Percentiles rank a stretch among this genome's conserved stretches.
Conservation (phyloP, 805 yeast genomes). For the Torulaspora microellipsoides region DNA sequence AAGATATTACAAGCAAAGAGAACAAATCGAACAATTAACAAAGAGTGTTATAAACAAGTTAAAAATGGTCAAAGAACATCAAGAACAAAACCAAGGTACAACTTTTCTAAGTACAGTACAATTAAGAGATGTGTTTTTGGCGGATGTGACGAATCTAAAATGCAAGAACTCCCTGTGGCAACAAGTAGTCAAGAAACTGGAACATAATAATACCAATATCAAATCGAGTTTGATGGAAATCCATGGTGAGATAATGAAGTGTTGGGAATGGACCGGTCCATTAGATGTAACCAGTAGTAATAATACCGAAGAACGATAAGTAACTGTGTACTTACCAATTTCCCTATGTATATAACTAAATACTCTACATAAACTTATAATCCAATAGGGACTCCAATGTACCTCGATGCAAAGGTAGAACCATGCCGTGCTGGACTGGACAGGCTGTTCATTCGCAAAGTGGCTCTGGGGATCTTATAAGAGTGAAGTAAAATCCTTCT, state of each 20-base stretch:
- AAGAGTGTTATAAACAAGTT: conserved; percentile 48
- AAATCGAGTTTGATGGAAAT: conserved; percentile 60
- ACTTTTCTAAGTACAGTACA: conserved; percentile 64
- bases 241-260: conserved; percentile 82
- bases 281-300: background rate
- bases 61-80: conserved; percentile 39
- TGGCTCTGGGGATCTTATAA: too few species aligned
- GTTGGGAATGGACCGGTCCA: conserved; percentile 79
- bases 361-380: too few species aligned
- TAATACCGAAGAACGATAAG: too few species aligned
- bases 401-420: too few species aligned
- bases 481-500: too few species aligned
- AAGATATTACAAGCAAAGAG: conserved; percentile 37
- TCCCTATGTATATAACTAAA: too few species aligned
- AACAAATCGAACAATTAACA: conserved; percentile 43
- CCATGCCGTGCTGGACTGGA: too few species aligned
- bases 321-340: too few species aligned
- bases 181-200: conserved; percentile 50
- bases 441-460: too few species aligned
- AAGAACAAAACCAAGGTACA: background rate
- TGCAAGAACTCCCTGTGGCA: conserved; percentile 53
- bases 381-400: too few species aligned
- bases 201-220: conserved; percentile 56
- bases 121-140: conserved; percentile 59
- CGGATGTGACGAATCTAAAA: conserved; percentile 28